Conservation (phyloP, 768 basidiomycete genomes). For the Paxillus ammoniavirescens region DNA sequence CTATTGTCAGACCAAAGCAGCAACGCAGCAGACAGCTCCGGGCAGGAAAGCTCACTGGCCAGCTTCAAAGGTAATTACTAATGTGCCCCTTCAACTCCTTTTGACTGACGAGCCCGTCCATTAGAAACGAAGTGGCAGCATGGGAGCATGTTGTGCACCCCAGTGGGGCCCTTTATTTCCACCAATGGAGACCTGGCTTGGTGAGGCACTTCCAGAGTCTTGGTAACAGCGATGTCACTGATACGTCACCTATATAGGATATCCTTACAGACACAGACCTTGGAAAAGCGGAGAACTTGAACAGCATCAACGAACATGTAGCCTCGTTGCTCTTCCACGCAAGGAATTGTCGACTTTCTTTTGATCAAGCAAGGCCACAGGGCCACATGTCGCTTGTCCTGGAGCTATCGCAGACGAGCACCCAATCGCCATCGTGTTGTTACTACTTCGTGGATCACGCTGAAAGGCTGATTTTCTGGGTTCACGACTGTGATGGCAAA, state of each 20-base stretch:
- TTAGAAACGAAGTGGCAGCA: background rate
- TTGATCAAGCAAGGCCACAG: background rate
- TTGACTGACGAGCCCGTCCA: background rate
- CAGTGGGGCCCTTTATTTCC: background rate
- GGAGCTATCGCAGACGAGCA: background rate
- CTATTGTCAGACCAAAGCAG: background rate
- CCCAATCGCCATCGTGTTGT: background rate
- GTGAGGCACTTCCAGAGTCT: background rate
- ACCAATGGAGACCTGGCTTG: background rate
- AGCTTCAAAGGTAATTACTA: background rate
- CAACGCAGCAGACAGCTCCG: background rate
- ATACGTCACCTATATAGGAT: background rate
- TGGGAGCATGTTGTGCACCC: background rate
- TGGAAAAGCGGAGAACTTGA: background rate
- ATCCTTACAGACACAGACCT: background rate
- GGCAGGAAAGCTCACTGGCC: background rate
- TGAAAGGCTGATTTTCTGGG: background rate
- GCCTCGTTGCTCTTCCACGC: background rate
- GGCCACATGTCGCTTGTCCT: background rate
- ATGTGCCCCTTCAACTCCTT: background rate
- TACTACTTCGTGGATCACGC: slow-evolving; percentile 6
- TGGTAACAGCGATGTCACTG: background rate
- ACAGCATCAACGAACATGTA: background rate
- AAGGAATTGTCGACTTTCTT: background rate
- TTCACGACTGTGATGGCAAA: background rate